Conservation (phyloP, 805 yeast genomes). For the Alloascoidea africana region DNA sequence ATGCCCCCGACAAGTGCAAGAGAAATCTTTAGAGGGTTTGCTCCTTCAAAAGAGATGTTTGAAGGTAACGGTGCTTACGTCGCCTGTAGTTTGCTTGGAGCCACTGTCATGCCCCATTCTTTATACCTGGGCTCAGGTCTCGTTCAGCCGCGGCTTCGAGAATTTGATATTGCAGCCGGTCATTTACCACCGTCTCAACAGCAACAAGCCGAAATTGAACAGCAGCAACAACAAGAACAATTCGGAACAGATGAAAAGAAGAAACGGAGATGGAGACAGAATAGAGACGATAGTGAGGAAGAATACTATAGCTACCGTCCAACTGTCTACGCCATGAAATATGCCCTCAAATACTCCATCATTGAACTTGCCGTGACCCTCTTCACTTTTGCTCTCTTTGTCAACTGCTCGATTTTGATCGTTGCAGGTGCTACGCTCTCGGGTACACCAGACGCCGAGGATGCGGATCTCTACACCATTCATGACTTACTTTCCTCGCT, state of each 20-base stretch:
- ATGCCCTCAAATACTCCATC: conserved; percentile 59
- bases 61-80: conserved; percentile 58
- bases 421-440: conserved; percentile 71
- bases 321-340: conserved; percentile 52
- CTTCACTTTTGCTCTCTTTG: conserved; percentile 71
- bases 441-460: conserved; percentile 49
- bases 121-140: conserved; percentile 79
- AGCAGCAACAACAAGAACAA: conserved; percentile 3
- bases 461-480: conserved; percentile 73
- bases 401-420: conserved; percentile 69
- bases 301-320: conserved; percentile 45
- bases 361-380: conserved; percentile 57
- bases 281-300: conserved; percentile 20
- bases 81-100: conserved; percentile 79
- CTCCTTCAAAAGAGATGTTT: conserved; percentile 34
- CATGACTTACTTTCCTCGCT: conserved; percentile 43
- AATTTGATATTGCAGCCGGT: conserved; percentile 36
- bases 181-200: conserved; percentile 3
- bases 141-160: conserved; percentile 73
- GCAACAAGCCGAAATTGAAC: conserved; percentile 6
- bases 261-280: too few species aligned
- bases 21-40: conserved; percentile 56
- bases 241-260: conserved; percentile 2
- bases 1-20: conserved; percentile 38
- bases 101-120: conserved; percentile 93